A percentile compares a stretch with the other conserved stretches of the same genome.
phyloP scores from a whole-genome alignment of 208 protist genomes.

The Trypanosomatidae sp. region DNA sequence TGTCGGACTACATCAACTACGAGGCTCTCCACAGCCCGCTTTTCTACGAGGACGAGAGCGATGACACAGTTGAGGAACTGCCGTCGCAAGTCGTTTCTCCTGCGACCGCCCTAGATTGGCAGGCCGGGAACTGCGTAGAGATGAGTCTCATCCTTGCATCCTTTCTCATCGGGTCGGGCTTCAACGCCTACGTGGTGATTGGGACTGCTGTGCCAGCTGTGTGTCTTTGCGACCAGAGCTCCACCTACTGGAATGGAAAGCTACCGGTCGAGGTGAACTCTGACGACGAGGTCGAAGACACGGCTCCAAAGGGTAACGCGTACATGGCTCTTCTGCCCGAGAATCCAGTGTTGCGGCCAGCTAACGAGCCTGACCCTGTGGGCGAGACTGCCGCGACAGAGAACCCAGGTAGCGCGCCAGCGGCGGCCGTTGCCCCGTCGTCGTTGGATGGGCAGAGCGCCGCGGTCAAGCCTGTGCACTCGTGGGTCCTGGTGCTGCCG shows the following conservation, averaged over 20 bases:
- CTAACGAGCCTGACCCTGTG: slow-evolving; percentile 37
- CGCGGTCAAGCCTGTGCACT: slow-evolving; percentile 49
- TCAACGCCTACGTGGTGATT: slow-evolving; percentile 90
- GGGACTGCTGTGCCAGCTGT: slow-evolving; percentile 77
- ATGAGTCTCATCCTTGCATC: slow-evolving; percentile 78
- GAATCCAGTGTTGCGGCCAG: slow-evolving; percentile 46
- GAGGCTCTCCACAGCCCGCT: slow-evolving; percentile 62
- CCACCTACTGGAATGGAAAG: slow-evolving; percentile 40
- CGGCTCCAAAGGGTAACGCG: slow-evolving; percentile 33
- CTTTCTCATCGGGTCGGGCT: slow-evolving; percentile 86
- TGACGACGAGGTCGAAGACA: slow-evolving; percentile 60
- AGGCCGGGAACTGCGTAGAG: slow-evolving; percentile 90
- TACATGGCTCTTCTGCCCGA: slow-evolving; percentile 64
- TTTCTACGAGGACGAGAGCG: slow-evolving; percentile 32
- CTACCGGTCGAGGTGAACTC: slow-evolving; percentile 60
- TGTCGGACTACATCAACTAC: slow-evolving; percentile 86
- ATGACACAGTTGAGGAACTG: slow-evolving; percentile 46
- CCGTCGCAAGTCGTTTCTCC: slow-evolving; percentile 83
- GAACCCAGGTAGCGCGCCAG: background rate
- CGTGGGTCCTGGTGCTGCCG: slow-evolving; percentile 88
- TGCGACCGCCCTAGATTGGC: slow-evolving; percentile 83
- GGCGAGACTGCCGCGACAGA: background rate
- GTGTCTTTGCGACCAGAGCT: slow-evolving; percentile 73
- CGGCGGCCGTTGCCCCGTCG: background rate
- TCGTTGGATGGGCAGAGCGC: background rate